phyloP scores from a whole-genome alignment of 2,329 filamentous ascomycete species.

The Fusarium concolor region DNA sequence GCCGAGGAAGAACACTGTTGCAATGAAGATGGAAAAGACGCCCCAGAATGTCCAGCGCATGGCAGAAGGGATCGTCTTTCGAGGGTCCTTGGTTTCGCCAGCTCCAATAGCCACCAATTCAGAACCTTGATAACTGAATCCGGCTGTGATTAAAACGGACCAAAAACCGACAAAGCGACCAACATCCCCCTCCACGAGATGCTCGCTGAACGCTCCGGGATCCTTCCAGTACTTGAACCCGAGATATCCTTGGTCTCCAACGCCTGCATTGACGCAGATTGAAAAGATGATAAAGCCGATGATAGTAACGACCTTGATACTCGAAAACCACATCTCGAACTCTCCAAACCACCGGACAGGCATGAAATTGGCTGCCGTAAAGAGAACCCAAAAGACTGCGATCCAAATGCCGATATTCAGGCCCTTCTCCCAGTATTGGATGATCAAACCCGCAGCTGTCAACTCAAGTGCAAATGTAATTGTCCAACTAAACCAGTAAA shows the following conservation, averaged over 20 bases:
- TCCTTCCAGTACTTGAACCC: conserved; percentile 56
- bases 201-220: conserved; percentile 61
- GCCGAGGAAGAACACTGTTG: conserved; percentile 20
- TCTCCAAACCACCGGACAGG: conserved; percentile 69
- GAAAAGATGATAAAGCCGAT: conserved; percentile 65
- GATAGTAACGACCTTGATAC: conserved; percentile 69
- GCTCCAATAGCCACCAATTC: conserved; percentile 48
- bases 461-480: conserved; percentile 69
- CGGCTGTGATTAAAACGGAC: conserved; percentile 67
- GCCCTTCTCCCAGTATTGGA: conserved; percentile 69
- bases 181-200: conserved; percentile 57
- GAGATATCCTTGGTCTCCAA: conserved; percentile 61
- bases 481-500: conserved; percentile 72
- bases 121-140: conserved; percentile 52
- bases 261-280: conserved; percentile 62
- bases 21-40: conserved; percentile 26
- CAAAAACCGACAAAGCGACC: conserved; percentile 70
- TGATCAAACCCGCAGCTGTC: conserved; percentile 67
- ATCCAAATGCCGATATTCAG: conserved; percentile 70
- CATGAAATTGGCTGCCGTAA: conserved; percentile 67
- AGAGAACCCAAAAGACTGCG: conserved; percentile 65
- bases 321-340: conserved; percentile 71
- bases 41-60: conserved; percentile 47
- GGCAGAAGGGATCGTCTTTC: conserved; percentile 49
- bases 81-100: conserved; percentile 50